phyloP scores from a whole-genome alignment of 176 grass and related monocot species.

The Triticum aestivum region DNA sequence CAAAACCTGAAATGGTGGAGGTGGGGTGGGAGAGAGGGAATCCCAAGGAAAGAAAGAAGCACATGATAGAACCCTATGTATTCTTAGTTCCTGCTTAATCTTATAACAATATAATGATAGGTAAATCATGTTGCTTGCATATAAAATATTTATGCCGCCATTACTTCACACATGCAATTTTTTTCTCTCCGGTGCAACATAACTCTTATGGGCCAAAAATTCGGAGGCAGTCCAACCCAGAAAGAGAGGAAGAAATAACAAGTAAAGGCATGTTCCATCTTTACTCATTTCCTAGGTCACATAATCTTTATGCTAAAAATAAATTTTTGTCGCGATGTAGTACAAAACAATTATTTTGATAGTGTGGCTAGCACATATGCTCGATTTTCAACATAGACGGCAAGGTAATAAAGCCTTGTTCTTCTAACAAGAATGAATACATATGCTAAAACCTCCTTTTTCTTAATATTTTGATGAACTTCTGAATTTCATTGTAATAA shows the following conservation, averaged over 20 bases:
- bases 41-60: too few species aligned
- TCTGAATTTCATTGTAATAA: background rate
- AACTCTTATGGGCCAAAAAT: background rate
- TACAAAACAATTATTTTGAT: background rate
- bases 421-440: background rate
- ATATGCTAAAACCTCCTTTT: background rate
- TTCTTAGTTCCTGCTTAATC: background rate
- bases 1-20: too few species aligned
- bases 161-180: background rate
- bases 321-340: background rate
- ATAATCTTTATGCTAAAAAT: background rate
- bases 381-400: background rate
- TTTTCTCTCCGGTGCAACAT: background rate
- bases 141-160: background rate
- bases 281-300: too few species aligned
- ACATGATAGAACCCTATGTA: background rate
- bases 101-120: background rate
- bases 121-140: background rate
- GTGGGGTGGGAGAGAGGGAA: too few species aligned
- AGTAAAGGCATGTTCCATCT: too few species aligned
- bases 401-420: background rate
- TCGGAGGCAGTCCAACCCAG: background rate
- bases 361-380: background rate
- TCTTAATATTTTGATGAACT: background rate
- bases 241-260: background rate